These are phyloP conservation scores for Alternaria dauci DNA, from an alignment of 2,329 filamentous ascomycete genomes.

Conservation along the genomic window DNA sequence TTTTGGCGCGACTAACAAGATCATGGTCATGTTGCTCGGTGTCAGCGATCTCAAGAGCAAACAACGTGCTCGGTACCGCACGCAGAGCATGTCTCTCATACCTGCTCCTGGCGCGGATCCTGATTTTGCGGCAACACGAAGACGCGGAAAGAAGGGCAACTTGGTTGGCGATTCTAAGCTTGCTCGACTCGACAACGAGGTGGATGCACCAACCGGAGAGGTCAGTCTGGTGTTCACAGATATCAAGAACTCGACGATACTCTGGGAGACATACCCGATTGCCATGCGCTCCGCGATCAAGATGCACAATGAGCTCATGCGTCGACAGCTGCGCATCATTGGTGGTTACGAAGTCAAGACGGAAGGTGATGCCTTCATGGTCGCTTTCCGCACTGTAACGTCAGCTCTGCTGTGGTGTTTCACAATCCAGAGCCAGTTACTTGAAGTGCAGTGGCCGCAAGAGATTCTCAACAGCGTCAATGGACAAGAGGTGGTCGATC, in stretches of 20 bases:
- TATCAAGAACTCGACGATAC: slow-evolving; percentile 95
- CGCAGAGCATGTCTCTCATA: slow-evolving; percentile 85
- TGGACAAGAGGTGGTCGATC: slow-evolving; percentile 82
- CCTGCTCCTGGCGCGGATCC: slow-evolving; percentile 74
- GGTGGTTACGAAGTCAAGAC: slow-evolving; percentile 99
- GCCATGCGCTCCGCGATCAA: slow-evolving; percentile 98
- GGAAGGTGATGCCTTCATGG: slow-evolving; percentile 99
- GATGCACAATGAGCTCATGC: slow-evolving; percentile 96
- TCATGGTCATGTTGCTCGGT: slow-evolving; percentile 99
- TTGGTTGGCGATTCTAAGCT: slow-evolving; percentile 81
- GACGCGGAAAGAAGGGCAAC: slow-evolving; percentile 65
- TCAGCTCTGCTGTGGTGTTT: slow-evolving; percentile 96
- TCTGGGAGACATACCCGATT: slow-evolving; percentile 95
- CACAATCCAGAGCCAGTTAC: slow-evolving; percentile 84
- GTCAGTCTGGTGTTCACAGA: slow-evolving; percentile 97
- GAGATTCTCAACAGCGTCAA: slow-evolving; percentile 89
- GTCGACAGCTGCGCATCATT: slow-evolving; percentile 88
- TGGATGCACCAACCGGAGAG: slow-evolving; percentile 88
- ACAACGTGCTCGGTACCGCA: slow-evolving; percentile 77
- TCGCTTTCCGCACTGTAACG: slow-evolving; percentile 95
- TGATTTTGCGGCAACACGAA: slow-evolving; percentile 72
- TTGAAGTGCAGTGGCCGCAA: slow-evolving; percentile 91
- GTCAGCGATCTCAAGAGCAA: slow-evolving; percentile 89
- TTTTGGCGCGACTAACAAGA: slow-evolving; percentile 91
- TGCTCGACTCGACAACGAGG: slow-evolving; percentile 85